Percentiles rank a stretch among this genome's conserved stretches.
Evolutionary conservation across 2,329 filamentous ascomycete genomes (phyloP).

Genomic region (Colletotrichum somersetense): DNA sequence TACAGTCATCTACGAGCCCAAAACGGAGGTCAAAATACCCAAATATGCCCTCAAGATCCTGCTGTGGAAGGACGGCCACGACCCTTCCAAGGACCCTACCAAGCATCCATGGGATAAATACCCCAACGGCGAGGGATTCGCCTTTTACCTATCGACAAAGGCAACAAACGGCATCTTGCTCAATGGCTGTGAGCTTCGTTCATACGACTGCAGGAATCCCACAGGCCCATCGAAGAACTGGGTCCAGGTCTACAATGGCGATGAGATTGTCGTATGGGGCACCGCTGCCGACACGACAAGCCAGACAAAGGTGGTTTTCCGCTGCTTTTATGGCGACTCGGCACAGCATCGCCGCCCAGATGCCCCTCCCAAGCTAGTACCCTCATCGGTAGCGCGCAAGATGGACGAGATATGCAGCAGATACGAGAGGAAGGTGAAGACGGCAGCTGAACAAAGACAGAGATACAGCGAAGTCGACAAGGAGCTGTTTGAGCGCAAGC

Average conservation of each 20-base stretch:
- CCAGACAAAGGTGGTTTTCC: conserved; percentile 63
- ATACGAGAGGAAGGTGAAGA: conserved; percentile 60
- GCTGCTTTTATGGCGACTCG: conserved; percentile 69
- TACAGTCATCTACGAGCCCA: conserved; percentile 74
- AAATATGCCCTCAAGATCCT: conserved; percentile 85
- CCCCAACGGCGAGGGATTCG: conserved; percentile 66
- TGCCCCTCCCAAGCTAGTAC: conserved; percentile 54
- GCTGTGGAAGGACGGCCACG: conserved; percentile 78
- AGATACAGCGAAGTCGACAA: conserved; percentile 58
- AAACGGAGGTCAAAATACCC: conserved; percentile 78
- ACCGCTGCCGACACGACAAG: conserved; percentile 53
- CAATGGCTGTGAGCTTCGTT: conserved; percentile 76
- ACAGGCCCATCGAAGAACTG: conserved; percentile 68
- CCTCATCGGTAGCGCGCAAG: conserved; percentile 55
- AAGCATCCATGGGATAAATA: conserved; percentile 56
- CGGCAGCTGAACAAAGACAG: conserved; percentile 54
- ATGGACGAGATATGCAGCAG: conserved; percentile 63
- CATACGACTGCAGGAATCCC: conserved; percentile 66
- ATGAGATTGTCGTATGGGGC: conserved; percentile 80
- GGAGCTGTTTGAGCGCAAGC: conserved; percentile 59
- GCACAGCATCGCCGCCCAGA: conserved; percentile 54
- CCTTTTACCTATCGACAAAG: conserved; percentile 83
- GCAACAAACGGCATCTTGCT: conserved; percentile 81
- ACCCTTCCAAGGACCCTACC: conserved; percentile 66
- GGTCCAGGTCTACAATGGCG: conserved; percentile 81